A percentile compares a stretch with the other conserved stretches of the same genome.
phyloP scores from a whole-genome alignment of 2,329 filamentous ascomycete species.

The Fusarium guadeloupense region DNA sequence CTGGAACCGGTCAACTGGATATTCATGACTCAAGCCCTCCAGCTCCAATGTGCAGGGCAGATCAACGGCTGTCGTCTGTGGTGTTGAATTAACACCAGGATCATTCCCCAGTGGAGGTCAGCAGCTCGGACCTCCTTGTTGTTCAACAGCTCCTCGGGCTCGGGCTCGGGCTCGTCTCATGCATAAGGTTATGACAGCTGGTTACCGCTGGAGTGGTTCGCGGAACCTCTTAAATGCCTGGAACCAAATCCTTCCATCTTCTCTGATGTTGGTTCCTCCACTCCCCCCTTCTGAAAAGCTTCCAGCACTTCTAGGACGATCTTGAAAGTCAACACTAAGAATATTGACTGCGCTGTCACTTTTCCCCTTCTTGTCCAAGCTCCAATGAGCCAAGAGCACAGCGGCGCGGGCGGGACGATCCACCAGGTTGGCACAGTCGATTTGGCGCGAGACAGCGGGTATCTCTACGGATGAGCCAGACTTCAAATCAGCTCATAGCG shows the following conservation, averaged over 20 bases:
- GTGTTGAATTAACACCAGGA: conserved; percentile 8
- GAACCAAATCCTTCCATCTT: conserved; percentile 15
- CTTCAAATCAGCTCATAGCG: conserved; percentile 41
- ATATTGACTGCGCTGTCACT: too few relatives aligned
- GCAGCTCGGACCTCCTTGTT: conserved; percentile 9
- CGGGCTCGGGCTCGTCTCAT: conserved; percentile 16
- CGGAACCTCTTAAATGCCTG: conserved; percentile 23
- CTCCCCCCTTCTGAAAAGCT: not conserved
- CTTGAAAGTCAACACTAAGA: conserved; percentile 25
- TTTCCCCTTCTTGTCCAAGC: conserved; percentile 20
- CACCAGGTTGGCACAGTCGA: conserved; percentile 36
- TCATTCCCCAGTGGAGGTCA: not conserved
- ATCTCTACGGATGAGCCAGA: conserved; percentile 28
- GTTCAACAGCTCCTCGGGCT: conserved; percentile 1
- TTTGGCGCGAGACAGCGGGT: conserved; percentile 35
- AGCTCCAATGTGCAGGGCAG: conserved; percentile 1
- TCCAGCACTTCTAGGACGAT: conserved; percentile 22
- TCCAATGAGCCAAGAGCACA: conserved; percentile 31
- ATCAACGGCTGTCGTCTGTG: conserved; percentile 27
- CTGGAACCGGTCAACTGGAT: conserved; percentile 32
- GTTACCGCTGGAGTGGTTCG: conserved; percentile 41
- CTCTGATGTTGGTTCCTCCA: conserved; percentile 13
- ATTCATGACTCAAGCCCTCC: conserved; percentile 23
- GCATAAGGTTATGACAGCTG: conserved; percentile 30
- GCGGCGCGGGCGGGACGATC: conserved; percentile 33